Conservation (phyloP, 257 asterid species). For the Plectranthus barbatus region DNA sequence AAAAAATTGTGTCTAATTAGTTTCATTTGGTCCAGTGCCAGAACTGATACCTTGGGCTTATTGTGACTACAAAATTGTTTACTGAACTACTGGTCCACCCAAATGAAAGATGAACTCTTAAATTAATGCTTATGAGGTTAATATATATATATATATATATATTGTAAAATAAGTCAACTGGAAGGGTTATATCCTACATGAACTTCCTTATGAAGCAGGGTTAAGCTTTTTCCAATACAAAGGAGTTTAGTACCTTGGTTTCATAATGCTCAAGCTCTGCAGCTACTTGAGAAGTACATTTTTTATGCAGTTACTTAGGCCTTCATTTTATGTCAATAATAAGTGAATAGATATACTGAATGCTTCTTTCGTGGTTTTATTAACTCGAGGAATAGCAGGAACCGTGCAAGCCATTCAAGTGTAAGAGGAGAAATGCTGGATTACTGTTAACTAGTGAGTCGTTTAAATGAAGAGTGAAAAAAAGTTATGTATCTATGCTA, state of each 20-base stretch:
- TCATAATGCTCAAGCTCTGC: not conserved
- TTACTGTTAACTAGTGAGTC: not conserved
- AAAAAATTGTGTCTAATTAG: not conserved
- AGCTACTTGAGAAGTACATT: not conserved
- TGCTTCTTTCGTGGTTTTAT: not conserved
- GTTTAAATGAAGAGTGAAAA: not conserved
- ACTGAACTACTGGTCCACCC: not conserved
- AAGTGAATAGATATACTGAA: not conserved
- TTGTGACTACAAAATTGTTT: not conserved
- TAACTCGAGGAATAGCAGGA: not conserved
- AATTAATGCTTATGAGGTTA: too few relatives aligned
- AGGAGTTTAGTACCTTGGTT: too few relatives aligned
- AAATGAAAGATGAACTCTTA: not conserved
- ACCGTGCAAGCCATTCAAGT: too few relatives aligned
- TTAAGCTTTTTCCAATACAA: not conserved
- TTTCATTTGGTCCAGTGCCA: not conserved
- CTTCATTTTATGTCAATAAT: not conserved
- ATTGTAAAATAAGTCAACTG: too few relatives aligned
- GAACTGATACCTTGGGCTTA: not conserved
- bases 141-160: too few relatives aligned
- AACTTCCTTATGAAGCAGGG: not conserved
- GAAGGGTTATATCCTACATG: too few relatives aligned
- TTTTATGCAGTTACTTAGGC: not conserved
- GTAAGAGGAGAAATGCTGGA: too few relatives aligned
- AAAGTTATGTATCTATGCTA: not conserved